Base-by-base conservation (phyloP, 192 early-diverging fungal genomes). In the Martensiomyces pterosporus region DNA sequence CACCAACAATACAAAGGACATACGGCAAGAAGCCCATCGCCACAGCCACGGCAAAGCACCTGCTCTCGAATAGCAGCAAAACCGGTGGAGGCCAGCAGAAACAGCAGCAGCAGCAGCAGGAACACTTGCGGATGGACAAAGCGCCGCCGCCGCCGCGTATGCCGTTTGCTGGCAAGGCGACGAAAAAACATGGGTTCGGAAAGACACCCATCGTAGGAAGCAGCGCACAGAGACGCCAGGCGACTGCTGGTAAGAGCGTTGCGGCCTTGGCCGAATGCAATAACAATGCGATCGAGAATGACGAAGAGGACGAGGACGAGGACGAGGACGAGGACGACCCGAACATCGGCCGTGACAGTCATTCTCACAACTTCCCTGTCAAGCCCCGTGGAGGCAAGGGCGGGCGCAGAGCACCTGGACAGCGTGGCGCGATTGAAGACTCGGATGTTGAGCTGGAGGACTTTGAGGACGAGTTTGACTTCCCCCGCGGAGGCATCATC, bases 1-100 rank as follows among this genome's bases (percentile, higher is more conserved):
- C 68, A 8, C 68, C 68, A 26, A 64, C 68, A 57, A 72, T 72
- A 72, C 39, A 57, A 39, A 44, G 25, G 50, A 32, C 49, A 25
- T 13, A 16, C 13, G 18, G 46, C 17, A 47, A 34, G 17, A 19
- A 19, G 1, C 32, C 16, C 16, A 29, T 23, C 9, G 13, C 9
- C 3, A 19, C 33, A 21, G 26, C 13, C 4, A 19, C 18, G 32
- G 8, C 43, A n/a, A n/a, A n/a, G n/a, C n/a, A n/a, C n/a, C n/a
- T n/a, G n/a, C n/a, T n/a, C n/a, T n/a, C n/a, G n/a, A n/a, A n/a
- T n/a, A 32, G 29, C 29, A 32, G 6, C 29, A 32, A 32, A 5
- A 5, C 6, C 29, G 12, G 29, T 32, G 12, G 15, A 9, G 16
- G 19, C 15, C 39, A 41, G 39, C n/a, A 32, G 45, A 21, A 19